Percentiles rank a stretch among this genome's conserved stretches.
Evolutionary conservation across 2,329 filamentous ascomycete species (phyloP).

Genomic region (Fusarium fujikuroi): DNA sequence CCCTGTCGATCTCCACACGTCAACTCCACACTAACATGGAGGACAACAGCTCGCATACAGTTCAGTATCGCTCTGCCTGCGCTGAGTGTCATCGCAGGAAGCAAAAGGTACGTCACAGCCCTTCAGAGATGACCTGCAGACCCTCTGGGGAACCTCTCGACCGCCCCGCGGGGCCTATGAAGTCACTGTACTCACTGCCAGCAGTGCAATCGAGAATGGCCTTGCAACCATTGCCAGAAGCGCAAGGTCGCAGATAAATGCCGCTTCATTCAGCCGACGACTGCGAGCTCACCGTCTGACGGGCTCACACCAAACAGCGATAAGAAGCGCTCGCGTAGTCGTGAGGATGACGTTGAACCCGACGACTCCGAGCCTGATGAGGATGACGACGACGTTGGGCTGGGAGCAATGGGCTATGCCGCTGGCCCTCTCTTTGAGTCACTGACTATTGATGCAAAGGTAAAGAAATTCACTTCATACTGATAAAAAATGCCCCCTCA

Average conservation of each 20-base stretch:
- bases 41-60: slow-evolving; percentile 56
- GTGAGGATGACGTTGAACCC: slow-evolving; percentile 32
- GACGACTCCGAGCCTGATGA: slow-evolving; percentile 36
- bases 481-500: no score
- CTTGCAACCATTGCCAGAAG: slow-evolving; percentile 53
- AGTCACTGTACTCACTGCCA: slow-evolving; percentile 49
- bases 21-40: slow-evolving; percentile 45
- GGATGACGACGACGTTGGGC: slow-evolving; percentile 43
- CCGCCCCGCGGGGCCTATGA: slow-evolving; percentile 20
- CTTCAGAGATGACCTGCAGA: not conserved
- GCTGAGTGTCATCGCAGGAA: slow-evolving; percentile 56
- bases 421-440: slow-evolving; percentile 47
- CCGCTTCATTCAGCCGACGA: slow-evolving; percentile 44
- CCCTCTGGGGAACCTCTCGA: not conserved
- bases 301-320: slow-evolving; percentile 17
- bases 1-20: slow-evolving; percentile 38
- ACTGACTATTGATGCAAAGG: slow-evolving; percentile 40
- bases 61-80: slow-evolving; percentile 52
- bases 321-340: slow-evolving; percentile 42
- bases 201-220: slow-evolving; percentile 53
- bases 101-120: slow-evolving; percentile 48
- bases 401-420: slow-evolving; percentile 50
- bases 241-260: slow-evolving; percentile 52
- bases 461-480: not conserved
- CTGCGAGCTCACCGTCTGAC: slow-evolving; percentile 28